A percentile compares a stretch with the other conserved stretches of the same genome.
Evolutionary conservation across 352 stramenopile species (phyloP).

Genomic region (Phytophthora gonapodyides): DNA sequence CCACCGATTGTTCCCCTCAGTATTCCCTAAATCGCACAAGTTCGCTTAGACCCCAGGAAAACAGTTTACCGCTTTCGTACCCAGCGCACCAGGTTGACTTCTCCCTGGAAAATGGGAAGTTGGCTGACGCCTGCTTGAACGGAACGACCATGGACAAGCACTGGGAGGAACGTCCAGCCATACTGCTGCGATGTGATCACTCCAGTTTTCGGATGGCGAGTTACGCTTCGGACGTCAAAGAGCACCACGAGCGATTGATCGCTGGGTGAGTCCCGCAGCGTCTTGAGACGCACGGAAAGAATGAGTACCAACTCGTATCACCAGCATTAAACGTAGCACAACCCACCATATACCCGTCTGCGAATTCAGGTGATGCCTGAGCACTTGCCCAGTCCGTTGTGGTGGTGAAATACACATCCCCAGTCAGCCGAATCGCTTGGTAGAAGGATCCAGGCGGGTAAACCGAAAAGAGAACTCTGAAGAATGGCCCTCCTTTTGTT

Average conservation of each 20-base stretch:
- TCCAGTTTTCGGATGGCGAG: conserved; percentile 51
- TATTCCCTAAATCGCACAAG: conserved; percentile 32
- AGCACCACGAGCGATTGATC: conserved; percentile 44
- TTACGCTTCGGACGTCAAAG: conserved; percentile 61
- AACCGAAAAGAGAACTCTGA: conserved; percentile 60
- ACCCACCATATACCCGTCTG: conserved; percentile 60
- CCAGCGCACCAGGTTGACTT: conserved; percentile 60
- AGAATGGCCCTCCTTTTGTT: conserved; percentile 48
- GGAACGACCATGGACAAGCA: conserved; percentile 43
- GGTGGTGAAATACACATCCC: conserved; percentile 62
- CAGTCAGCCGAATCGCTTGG: conserved; percentile 54
- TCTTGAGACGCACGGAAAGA: conserved; percentile 33
- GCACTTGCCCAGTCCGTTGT: conserved; percentile 65
- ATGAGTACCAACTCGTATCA: too few relatives aligned
- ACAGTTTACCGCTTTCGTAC: background rate
- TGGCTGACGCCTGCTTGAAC: conserved; percentile 51
- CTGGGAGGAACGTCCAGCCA: conserved; percentile 68
- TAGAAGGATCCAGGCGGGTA: conserved; percentile 69
- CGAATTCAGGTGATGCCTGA: conserved; percentile 58
- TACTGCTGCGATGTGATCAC: conserved; percentile 49
- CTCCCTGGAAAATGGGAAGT: conserved; percentile 64
- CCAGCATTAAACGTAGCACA: background rate
- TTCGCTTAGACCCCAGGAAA: background rate
- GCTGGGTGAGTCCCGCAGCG: conserved; percentile 42
- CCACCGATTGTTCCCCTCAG: conserved; percentile 33